These are phyloP conservation scores for Colletotrichum kahawae DNA, from an alignment of 2,329 filamentous ascomycete species.

Conservation along the genomic window DNA sequence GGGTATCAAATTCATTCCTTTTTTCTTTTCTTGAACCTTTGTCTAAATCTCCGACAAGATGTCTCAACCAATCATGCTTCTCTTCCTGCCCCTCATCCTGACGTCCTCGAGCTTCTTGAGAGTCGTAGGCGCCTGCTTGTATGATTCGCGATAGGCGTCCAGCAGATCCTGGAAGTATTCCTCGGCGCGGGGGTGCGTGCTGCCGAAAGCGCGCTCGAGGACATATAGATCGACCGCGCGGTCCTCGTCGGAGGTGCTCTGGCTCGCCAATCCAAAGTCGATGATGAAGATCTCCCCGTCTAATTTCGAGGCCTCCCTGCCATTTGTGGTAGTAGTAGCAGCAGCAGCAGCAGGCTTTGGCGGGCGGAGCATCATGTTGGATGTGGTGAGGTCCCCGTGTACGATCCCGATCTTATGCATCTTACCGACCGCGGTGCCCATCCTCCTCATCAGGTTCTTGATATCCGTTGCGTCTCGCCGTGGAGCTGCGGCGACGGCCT, in stretches of 20 bases:
- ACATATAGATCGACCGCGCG: slow-evolving; percentile 96
- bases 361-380: slow-evolving; percentile 86
- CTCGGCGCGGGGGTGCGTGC: slow-evolving; percentile 89
- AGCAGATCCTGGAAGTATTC: slow-evolving; percentile 76
- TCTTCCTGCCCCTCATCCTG: slow-evolving; percentile 90
- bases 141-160: slow-evolving; percentile 73
- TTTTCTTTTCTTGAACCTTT: slow-evolving; percentile 5
- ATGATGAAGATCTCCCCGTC: slow-evolving; percentile 86
- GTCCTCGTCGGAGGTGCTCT: slow-evolving; percentile 86
- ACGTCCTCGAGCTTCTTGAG: slow-evolving; percentile 90
- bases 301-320: slow-evolving; percentile 33
- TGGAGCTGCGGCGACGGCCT: slow-evolving; percentile 26
- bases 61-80: slow-evolving; percentile 86
- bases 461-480: slow-evolving; percentile 54
- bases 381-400: slow-evolving; percentile 96
- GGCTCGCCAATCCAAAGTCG: slow-evolving; percentile 89
- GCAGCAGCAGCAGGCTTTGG: slow-evolving; percentile 25
- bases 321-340: neutral
- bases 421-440: slow-evolving; percentile 74
- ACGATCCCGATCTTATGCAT: slow-evolving; percentile 87
- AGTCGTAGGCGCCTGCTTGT: slow-evolving; percentile 76
- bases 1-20: slow-evolving; percentile 21
- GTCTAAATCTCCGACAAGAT: slow-evolving; percentile 14
- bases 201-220: slow-evolving; percentile 90
- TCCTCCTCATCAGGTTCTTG: slow-evolving; percentile 67